phyloP scores from a whole-genome alignment of 1,284 basidiomycete species.

The Mycena sp. region DNA sequence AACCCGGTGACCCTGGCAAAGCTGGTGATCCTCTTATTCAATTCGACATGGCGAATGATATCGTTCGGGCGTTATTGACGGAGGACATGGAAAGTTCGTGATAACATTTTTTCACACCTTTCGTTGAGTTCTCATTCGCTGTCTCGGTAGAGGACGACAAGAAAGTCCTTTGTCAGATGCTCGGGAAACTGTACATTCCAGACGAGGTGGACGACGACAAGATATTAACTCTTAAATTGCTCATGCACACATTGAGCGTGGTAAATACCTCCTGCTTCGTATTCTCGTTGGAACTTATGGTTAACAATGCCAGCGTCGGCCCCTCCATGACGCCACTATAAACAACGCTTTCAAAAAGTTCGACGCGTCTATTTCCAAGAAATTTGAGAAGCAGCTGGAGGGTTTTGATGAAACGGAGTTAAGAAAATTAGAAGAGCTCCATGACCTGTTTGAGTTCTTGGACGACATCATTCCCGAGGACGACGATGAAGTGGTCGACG shows the following conservation, averaged over 20 bases:
- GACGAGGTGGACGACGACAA: conserved; percentile 69
- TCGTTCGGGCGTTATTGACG: conserved; percentile 64
- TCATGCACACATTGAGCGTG: conserved; percentile 66
- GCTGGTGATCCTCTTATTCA: conserved; percentile 64
- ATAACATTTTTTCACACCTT: background rate
- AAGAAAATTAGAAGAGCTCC: conserved; percentile 64
- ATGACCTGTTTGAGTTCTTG: conserved; percentile 72
- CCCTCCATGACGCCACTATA: conserved; percentile 75
- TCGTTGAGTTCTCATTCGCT: background rate
- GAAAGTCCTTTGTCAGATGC: conserved; percentile 78
- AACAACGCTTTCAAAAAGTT: conserved; percentile 86
- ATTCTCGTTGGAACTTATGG: conserved; percentile 1
- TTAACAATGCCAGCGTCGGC: conserved; percentile 69
- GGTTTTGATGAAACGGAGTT: conserved; percentile 80
- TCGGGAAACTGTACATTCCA: conserved; percentile 81
- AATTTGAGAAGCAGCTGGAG: conserved; percentile 75
- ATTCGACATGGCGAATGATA: conserved; percentile 74
- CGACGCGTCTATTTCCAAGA: conserved; percentile 72
- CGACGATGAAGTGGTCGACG: conserved; percentile 58
- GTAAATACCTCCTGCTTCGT: conserved; percentile 52
- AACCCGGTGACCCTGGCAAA: conserved; percentile 31
- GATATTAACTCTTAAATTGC: conserved; percentile 70
- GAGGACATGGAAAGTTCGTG: conserved; percentile 54
- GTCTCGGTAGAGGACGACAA: conserved; percentile 71
- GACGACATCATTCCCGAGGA: conserved; percentile 67